Evolutionary conservation across 176 grass and related monocot genomes (phyloP).

Genomic region (Carex myosuroides): DNA sequence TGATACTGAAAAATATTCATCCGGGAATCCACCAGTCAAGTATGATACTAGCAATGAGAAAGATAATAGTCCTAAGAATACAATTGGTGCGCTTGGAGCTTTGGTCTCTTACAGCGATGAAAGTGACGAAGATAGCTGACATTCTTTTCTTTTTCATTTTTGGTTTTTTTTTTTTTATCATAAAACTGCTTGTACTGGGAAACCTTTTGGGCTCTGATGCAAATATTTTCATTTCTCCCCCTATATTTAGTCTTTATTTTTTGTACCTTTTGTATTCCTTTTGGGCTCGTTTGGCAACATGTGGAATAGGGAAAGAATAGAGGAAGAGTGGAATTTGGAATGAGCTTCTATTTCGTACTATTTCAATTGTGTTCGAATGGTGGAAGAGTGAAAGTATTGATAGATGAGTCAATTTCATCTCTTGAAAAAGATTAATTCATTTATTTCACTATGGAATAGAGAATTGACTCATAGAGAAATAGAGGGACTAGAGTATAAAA

Average conservation of each 20-base stretch:
- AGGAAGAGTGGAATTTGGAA: no score
- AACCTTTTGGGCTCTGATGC: background rate
- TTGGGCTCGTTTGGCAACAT: background rate
- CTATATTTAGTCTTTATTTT: background rate
- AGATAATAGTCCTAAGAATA: slow-evolving; percentile 22
- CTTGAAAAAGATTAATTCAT: no score
- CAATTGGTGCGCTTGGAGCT: slow-evolving; percentile 23
- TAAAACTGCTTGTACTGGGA: background rate
- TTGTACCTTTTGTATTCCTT: background rate
- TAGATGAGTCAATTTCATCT: no score
- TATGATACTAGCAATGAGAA: slow-evolving; percentile 16
- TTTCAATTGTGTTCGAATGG: no score
- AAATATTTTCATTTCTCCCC: background rate
- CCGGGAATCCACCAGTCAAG: background rate
- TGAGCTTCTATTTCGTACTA: no score
- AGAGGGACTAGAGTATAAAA: no score
- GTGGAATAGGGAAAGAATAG: no score
- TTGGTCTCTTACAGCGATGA: slow-evolving; percentile 59
- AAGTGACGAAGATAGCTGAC: slow-evolving; percentile 42
- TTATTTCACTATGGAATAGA: no score
- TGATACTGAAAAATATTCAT: background rate
- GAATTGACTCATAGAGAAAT: no score
- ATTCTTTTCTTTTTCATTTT: background rate
- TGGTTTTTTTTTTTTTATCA: background rate
- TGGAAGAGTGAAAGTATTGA: no score